Base-by-base conservation (phyloP, 371 early-diverging fungal species). In the Mucor circinelloides region DNA sequence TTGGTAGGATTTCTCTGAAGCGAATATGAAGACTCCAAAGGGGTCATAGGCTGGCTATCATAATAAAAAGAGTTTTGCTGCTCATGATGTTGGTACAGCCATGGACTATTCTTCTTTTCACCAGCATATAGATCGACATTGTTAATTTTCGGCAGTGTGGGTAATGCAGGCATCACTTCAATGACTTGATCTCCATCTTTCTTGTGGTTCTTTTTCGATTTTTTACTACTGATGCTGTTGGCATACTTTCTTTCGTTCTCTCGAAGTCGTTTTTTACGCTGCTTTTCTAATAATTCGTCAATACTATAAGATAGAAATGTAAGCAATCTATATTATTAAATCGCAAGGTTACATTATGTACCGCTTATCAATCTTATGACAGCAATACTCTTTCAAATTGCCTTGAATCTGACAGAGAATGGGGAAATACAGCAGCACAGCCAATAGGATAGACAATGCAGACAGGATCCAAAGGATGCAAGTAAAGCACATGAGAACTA, bases 341-440 rank as follows among this genome's bases (percentile, higher is more conserved):
- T n/a, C n/a, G n/a, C n/a, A n/a, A n/a, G n/a, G 8, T 6, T 30
- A 27, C 36, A 30, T 23, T 15, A 25, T 25, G 62, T 78, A 85
- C 88, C 94, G 78, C 73, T 95, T 96, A 78, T 95, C 96, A 52
- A 96, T 91, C 75, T 93, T 93, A 79, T 94, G 93, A 68, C 94
- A 94, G 67, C 93, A 93, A 70, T 91, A 96, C 73, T 96, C 96
- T 72, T 96, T 96, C 59, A 96, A 81, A 71, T 95, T 96, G 31
- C 96, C 96, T 36, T 88, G 89, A 58, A 96, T 93, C 34, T 86
- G 83, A 68, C 85, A 89, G 60, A 94, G 77, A 54, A 96, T 79
- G 6, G 94, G 94, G 28, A 96, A 81, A 72, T 96, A 96, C n/a
- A 94, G 46, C 34, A 93, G 44, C 30, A 81, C 76, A 5, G 95